Evolutionary conservation across 1,284 basidiomycete species (phyloP).

Genomic region (Coniferiporia sulphurascens): DNA sequence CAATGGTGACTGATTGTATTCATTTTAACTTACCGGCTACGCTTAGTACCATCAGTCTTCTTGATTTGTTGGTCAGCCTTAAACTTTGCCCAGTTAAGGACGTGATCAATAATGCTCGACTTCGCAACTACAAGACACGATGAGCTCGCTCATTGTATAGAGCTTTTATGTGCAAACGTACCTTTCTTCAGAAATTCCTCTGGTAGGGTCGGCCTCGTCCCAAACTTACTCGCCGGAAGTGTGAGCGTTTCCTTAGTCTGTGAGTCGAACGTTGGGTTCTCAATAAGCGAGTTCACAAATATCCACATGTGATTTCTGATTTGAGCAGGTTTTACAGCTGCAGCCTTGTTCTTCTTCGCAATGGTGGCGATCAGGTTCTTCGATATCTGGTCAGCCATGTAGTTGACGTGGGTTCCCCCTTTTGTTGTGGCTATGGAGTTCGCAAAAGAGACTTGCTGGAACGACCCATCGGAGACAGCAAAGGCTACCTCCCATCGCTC

Average conservation of each 20-base stretch:
- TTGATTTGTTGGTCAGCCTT: constrained; percentile 96
- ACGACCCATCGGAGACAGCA: constrained; percentile 86
- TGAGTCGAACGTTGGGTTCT: constrained; percentile 99
- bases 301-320: constrained; percentile 99
- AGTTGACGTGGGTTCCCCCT: constrained; percentile 91
- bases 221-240: constrained; percentile 85
- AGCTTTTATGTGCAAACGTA: constrained; percentile 26
- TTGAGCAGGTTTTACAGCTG: constrained; percentile 87
- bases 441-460: constrained; percentile 95
- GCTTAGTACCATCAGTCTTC: constrained; percentile 94
- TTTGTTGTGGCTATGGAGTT: constrained; percentile 98
- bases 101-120: constrained; percentile 88
- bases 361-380: constrained; percentile 80
- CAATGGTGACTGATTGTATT: background rate
- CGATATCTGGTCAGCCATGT: constrained; percentile 87
- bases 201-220: constrained; percentile 75
- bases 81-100: constrained; percentile 94
- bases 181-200: constrained; percentile 98
- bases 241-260: constrained; percentile 98
- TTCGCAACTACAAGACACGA: constrained; percentile 64
- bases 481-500: constrained; percentile 96
- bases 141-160: background rate
- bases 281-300: constrained; percentile 94
- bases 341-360: constrained; percentile 95
- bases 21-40: constrained; percentile 57